These are phyloP conservation scores for Claviceps fusiformis DNA, from an alignment of 2,329 filamentous ascomycete species.

Conservation along the genomic window DNA sequence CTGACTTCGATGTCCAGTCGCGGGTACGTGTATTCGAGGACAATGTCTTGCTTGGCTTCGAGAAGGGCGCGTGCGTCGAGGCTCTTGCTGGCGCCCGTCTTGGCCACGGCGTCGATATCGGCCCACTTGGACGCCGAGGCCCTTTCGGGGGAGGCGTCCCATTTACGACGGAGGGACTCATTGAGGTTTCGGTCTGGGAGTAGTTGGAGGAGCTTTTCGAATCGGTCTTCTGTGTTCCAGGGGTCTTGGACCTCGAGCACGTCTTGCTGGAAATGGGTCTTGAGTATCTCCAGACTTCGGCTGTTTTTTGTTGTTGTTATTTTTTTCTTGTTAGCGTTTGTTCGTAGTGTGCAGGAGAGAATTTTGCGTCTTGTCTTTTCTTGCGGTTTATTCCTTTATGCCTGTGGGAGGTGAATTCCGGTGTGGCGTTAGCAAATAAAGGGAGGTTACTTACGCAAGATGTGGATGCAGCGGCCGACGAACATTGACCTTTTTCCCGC, in stretches of 20 bases:
- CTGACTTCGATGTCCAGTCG: constrained; percentile 93
- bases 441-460: constrained; percentile 42
- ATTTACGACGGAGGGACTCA: constrained; percentile 74
- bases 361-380: not conserved
- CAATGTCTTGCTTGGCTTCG: constrained; percentile 89
- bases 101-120: constrained; percentile 79
- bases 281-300: constrained; percentile 75
- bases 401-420: too few species aligned
- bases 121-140: constrained; percentile 76
- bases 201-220: constrained; percentile 67
- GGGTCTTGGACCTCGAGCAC: constrained; percentile 79
- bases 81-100: constrained; percentile 55
- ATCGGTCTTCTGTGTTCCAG: constrained; percentile 56
- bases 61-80: constrained; percentile 63
- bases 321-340: constrained; percentile 6
- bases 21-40: constrained; percentile 95
- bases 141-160: constrained; percentile 70
- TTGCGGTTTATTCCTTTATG: not conserved
- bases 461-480: constrained; percentile 83
- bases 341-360: not conserved
- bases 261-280: constrained; percentile 69
- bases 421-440: not conserved
- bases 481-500: constrained; percentile 75
- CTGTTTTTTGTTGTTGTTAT: constrained; percentile 26
- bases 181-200: constrained; percentile 70